These are phyloP conservation scores for Stellera chamaejasme DNA, from an alignment of 345 rosid genomes.

Conservation along the genomic window DNA sequence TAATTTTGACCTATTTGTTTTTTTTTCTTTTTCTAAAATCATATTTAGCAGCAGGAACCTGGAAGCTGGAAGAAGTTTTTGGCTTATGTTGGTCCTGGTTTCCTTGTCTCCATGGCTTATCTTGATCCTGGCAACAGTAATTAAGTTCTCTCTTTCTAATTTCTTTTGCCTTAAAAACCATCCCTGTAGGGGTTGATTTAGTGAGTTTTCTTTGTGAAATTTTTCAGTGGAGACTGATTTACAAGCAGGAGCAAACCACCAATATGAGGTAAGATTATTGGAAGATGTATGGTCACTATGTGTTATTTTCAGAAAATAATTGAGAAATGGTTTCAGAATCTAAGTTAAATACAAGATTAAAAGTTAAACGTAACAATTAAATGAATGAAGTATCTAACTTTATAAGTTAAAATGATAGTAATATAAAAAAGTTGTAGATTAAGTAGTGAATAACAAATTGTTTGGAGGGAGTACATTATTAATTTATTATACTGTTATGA, in stretches of 20 bases:
- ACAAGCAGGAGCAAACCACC: conserved; percentile 58
- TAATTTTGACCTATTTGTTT: neutral
- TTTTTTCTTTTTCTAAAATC: neutral
- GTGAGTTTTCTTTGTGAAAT: neutral
- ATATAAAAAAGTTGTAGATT: too few species aligned
- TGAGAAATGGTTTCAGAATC: neutral
- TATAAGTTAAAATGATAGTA: too few species aligned
- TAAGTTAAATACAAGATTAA: too few species aligned
- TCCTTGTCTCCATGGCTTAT: conserved; percentile 56
- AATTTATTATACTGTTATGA: neutral
- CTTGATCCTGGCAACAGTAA: conserved; percentile 66
- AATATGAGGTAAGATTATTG: conserved; percentile 34
- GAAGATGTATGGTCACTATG: too few species aligned
- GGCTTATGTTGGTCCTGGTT: conserved; percentile 51
- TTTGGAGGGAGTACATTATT: too few species aligned
- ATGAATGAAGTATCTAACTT: neutral
- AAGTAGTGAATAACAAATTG: too few species aligned
- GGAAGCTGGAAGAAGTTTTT: conserved; percentile 50
- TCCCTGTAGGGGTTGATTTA: neutral
- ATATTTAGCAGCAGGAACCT: conserved; percentile 20
- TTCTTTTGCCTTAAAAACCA: too few species aligned
- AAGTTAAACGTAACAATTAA: neutral
- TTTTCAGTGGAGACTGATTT: conserved; percentile 62
- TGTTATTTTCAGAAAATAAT: too few species aligned
- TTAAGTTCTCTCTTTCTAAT: neutral